These are phyloP conservation scores for Raffaelea ambrosiae DNA, from an alignment of 2,329 filamentous ascomycete genomes.

Conservation along the genomic window DNA sequence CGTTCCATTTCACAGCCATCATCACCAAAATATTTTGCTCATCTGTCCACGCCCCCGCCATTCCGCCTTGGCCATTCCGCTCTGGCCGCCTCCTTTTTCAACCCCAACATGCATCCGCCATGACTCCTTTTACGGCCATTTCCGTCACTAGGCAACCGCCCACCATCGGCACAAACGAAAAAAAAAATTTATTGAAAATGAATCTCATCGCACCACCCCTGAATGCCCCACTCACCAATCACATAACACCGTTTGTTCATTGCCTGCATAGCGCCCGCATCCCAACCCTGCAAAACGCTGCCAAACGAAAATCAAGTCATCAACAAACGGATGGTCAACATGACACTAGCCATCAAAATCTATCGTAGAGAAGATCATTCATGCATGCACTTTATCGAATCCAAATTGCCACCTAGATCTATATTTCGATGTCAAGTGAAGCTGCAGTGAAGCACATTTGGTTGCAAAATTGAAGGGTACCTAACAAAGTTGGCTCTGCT, in stretches of 20 bases:
- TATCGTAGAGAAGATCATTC: too few species aligned
- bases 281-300: not conserved
- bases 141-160: not conserved
- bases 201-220: not conserved
- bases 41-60: too few species aligned
- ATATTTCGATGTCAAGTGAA: too few species aligned
- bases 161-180: not conserved
- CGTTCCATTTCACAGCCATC: not conserved
- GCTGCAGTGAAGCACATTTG: too few species aligned
- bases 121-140: not conserved
- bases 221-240: conserved; percentile 11
- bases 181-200: not conserved
- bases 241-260: conserved; percentile 14
- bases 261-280: not conserved
- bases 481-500: too few species aligned
- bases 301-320: not conserved
- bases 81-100: too few species aligned
- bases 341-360: too few species aligned
- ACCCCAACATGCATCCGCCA: not conserved
- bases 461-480: too few species aligned
- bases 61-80: too few species aligned
- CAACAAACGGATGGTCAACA: too few species aligned
- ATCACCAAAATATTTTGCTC: not conserved
- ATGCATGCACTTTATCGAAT: too few species aligned
- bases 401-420: too few species aligned